These are phyloP conservation scores for Fusarium poae DNA, from an alignment of 2,329 filamentous ascomycete genomes.

Conservation along the genomic window DNA sequence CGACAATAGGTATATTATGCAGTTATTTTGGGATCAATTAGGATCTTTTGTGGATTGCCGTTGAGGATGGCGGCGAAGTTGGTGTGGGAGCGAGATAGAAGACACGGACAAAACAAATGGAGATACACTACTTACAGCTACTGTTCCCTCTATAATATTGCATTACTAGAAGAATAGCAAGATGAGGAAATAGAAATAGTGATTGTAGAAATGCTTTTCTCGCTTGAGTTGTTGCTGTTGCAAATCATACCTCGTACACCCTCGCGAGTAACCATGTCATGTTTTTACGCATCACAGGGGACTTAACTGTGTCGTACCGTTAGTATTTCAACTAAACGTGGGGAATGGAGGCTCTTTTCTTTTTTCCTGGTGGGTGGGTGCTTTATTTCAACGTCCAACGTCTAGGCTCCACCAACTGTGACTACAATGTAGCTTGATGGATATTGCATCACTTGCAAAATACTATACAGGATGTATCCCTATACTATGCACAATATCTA, in stretches of 20 bases:
- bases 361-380: not conserved
- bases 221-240: conserved; percentile 19
- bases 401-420: not conserved
- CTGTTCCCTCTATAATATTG: not conserved
- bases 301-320: not conserved
- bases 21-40: not conserved
- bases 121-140: not conserved
- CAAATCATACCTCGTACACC: conserved; percentile 26
- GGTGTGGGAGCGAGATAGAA: not conserved
- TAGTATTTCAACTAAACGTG: conserved; percentile 1
- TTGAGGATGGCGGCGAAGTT: conserved; percentile 1
- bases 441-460: not conserved
- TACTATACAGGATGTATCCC: not conserved
- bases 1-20: accelerated
- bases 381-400: conserved; percentile 12
- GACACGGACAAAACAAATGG: conserved; percentile 4
- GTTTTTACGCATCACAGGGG: conserved; percentile 10
- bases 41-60: not conserved
- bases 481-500: not conserved
- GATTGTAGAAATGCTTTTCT: not conserved
- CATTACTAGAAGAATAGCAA: accelerated
- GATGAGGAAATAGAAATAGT: not conserved
- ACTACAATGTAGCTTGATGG: conserved; percentile 5
- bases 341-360: conserved; percentile 13
- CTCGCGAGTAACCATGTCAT: conserved; percentile 36